Conservation (phyloP, 352 stramenopile genomes). For the Saprolegnia parasitica region DNA sequence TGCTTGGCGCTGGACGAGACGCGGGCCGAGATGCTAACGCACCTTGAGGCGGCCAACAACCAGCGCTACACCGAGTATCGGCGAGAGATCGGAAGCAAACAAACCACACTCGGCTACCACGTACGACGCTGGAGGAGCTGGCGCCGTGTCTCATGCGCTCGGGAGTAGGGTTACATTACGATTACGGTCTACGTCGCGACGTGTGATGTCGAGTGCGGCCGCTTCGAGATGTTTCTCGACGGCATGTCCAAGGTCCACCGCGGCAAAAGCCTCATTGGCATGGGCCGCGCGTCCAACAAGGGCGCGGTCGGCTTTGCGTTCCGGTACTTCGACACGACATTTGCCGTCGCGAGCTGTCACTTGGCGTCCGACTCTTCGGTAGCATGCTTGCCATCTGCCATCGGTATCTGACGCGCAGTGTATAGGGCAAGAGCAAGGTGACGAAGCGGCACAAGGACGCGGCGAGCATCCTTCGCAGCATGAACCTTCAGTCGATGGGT, state of each 20-base stretch:
- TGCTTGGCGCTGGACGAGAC: slow-evolving; percentile 80
- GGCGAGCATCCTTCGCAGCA: slow-evolving; percentile 72
- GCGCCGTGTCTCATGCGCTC: neutral
- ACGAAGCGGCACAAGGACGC: slow-evolving; percentile 73
- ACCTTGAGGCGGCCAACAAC: slow-evolving; percentile 48
- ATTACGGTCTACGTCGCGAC: slow-evolving; percentile 78
- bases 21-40: slow-evolving; percentile 53
- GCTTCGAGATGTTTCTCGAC: slow-evolving; percentile 70
- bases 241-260: slow-evolving; percentile 67
- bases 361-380: slow-evolving; percentile 74
- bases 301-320: slow-evolving; percentile 82
- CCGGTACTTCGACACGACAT: slow-evolving; percentile 80
- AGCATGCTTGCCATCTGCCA: neutral
- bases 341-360: slow-evolving; percentile 83
- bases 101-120: slow-evolving; percentile 75
- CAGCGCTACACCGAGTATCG: slow-evolving; percentile 75
- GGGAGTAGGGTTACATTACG: slow-evolving; percentile 62
- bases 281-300: slow-evolving; percentile 84
- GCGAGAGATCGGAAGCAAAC: slow-evolving; percentile 72
- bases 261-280: slow-evolving; percentile 69
- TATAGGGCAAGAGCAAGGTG: slow-evolving; percentile 42
- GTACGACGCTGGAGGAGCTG: too few species aligned
- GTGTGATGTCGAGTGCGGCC: slow-evolving; percentile 51
- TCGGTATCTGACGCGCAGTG: neutral
- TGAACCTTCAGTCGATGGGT: slow-evolving; percentile 77